phyloP scores from a whole-genome alignment of 2,329 filamentous ascomycete species.

The Didymosphaeria variabile region DNA sequence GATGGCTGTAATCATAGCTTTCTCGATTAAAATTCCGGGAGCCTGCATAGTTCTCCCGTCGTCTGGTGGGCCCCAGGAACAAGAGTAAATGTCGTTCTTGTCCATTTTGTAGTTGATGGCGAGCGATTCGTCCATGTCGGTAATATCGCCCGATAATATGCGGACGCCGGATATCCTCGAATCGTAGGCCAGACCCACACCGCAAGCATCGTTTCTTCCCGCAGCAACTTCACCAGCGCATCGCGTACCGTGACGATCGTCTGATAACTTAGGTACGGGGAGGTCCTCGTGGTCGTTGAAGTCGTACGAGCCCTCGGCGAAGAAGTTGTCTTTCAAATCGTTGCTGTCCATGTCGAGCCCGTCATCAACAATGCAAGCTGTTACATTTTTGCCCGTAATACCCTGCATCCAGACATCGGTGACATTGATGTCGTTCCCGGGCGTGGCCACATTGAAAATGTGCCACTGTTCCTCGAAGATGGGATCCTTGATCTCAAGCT shows the following conservation, averaged over 20 bases:
- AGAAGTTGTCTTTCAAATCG: constrained; percentile 93
- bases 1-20: constrained; percentile 90
- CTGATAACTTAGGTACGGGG: constrained; percentile 80
- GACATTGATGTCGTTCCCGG: constrained; percentile 95
- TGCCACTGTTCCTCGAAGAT: constrained; percentile 98
- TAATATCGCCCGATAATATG: constrained; percentile 89
- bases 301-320: constrained; percentile 89
- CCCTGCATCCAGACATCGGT: constrained; percentile 91
- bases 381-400: constrained; percentile 87
- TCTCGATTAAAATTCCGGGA: constrained; percentile 85
- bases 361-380: constrained; percentile 94
- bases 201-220: constrained; percentile 90
- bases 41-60: constrained; percentile 94
- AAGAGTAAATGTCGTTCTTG: constrained; percentile 96
- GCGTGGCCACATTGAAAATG: constrained; percentile 80
- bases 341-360: constrained; percentile 95
- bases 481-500: constrained; percentile 83
- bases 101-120: constrained; percentile 93
- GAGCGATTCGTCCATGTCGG: constrained; percentile 88
- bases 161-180: constrained; percentile 89
- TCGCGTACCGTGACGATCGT: constrained; percentile 90
- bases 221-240: constrained; percentile 95
- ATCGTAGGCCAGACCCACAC: constrained; percentile 94
- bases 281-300: constrained; percentile 87
- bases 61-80: constrained; percentile 97